Conservation (phyloP, 2,329 filamentous ascomycete species). For the Dothiorella sarmentorum region DNA sequence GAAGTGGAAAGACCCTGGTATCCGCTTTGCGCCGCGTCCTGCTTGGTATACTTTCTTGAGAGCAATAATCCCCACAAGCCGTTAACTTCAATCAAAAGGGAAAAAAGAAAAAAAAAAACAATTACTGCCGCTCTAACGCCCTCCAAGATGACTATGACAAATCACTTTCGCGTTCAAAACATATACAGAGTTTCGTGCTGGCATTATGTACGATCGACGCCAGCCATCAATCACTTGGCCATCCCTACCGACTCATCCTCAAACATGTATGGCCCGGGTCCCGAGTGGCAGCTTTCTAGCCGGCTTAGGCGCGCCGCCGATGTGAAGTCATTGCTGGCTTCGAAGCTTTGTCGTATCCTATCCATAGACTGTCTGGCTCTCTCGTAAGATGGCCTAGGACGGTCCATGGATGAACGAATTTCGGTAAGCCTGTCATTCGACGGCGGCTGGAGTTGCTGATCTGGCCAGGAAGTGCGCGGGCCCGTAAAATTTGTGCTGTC, state of each 20-base stretch:
- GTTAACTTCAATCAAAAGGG: neutral
- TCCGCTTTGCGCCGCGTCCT: constrained; percentile 10
- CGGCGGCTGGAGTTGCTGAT: constrained; percentile 17
- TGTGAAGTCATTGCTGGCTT: constrained; percentile 86
- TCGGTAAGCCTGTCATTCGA: neutral
- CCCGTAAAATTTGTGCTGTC: constrained; percentile 87
- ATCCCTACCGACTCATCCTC: neutral
- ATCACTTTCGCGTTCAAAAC: constrained; percentile 16
- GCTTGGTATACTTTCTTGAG: constrained; percentile 12
- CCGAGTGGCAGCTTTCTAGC: constrained; percentile 63
- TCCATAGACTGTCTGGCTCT: constrained; percentile 85
- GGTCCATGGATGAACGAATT: constrained; percentile 5
- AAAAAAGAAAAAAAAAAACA: neutral
- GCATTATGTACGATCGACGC: constrained; percentile 11
- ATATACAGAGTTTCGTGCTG: constrained; percentile 15
- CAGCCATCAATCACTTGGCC: constrained; percentile 9
- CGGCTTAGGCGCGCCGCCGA: constrained; percentile 80
- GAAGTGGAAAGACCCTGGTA: constrained; percentile 6
- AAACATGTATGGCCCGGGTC: neutral
- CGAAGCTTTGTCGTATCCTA: constrained; percentile 75
- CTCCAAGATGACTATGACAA: constrained; percentile 14
- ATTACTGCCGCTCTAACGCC: constrained; percentile 12
- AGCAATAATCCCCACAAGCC: constrained; percentile 11
- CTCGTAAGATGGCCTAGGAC: constrained; percentile 74
- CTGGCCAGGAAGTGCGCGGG: constrained; percentile 13